phyloP scores from a whole-genome alignment of 805 yeast genomes.

The Brettanomyces nanus region DNA sequence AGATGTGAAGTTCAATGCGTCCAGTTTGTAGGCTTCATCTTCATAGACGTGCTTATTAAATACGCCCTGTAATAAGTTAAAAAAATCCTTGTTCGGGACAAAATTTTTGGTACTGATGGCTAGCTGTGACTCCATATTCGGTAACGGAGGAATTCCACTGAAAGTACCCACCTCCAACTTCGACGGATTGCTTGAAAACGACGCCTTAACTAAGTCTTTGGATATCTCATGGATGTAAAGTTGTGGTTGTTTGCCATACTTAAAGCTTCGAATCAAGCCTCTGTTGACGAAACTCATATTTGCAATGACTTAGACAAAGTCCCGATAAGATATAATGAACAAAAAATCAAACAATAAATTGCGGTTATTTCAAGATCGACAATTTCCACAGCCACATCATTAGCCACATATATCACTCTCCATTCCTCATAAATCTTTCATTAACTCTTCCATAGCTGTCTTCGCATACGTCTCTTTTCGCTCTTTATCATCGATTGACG shows the following conservation, averaged over 20 bases:
- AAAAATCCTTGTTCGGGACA: slow-evolving; percentile 20
- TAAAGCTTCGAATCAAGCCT: slow-evolving; percentile 13
- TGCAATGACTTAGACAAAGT: no score
- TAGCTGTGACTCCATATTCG: slow-evolving; percentile 1
- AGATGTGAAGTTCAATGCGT: slow-evolving; percentile 44
- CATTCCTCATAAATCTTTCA: slow-evolving; percentile 32
- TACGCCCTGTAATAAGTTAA: slow-evolving; percentile 15
- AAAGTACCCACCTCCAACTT: slow-evolving; percentile 19
- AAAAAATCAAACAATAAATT: no score
- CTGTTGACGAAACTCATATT: slow-evolving; percentile 12
- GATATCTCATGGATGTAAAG: slow-evolving; percentile 19
- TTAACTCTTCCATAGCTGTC: slow-evolving; percentile 30
- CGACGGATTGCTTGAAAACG: slow-evolving; percentile 23
- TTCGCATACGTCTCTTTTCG: slow-evolving; percentile 29
- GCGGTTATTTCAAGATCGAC: no score
- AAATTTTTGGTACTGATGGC: slow-evolving; percentile 18
- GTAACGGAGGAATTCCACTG: neutral
- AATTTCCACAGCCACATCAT: no score
- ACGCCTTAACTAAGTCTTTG: slow-evolving; percentile 12
- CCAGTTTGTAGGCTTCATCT: slow-evolving; percentile 49
- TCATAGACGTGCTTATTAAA: slow-evolving; percentile 22
- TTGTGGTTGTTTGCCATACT: slow-evolving; percentile 21
- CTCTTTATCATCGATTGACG: slow-evolving; percentile 15
- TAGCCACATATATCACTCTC: no score
- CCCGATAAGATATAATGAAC: no score